These are phyloP conservation scores for Malassezia slooffiae DNA, from an alignment of 1,284 basidiomycete species.

Conservation along the genomic window DNA sequence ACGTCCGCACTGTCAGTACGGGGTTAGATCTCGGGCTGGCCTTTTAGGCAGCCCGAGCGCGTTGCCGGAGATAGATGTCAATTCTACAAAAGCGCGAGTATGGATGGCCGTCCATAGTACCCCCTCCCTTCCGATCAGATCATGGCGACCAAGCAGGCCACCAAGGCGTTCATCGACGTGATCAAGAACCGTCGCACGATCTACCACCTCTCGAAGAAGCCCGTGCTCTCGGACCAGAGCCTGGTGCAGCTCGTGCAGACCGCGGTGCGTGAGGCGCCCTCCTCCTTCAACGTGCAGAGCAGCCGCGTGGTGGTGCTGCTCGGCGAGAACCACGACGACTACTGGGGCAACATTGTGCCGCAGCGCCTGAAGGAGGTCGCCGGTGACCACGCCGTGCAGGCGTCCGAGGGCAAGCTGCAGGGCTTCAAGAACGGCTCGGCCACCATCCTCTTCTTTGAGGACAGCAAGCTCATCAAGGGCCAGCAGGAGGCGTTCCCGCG, in stretches of 20 bases:
- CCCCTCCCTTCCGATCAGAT: too few relatives aligned
- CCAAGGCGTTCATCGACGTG: conserved; percentile 20
- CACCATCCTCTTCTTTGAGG: conserved; percentile 50
- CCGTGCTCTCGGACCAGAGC: conserved; percentile 46
- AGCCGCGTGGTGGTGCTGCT: conserved; percentile 49
- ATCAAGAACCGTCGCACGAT: conserved; percentile 47
- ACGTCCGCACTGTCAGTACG: too few relatives aligned
- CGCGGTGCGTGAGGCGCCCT: conserved; percentile 49
- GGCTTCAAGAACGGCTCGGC: conserved; percentile 49
- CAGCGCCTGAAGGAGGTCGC: conserved; percentile 29
- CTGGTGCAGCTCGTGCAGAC: conserved; percentile 48
- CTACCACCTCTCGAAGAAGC: conserved; percentile 48
- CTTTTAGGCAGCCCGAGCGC: too few relatives aligned
- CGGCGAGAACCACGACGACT: conserved; percentile 47
- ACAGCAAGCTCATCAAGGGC: conserved; percentile 21
- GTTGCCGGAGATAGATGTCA: too few relatives aligned
- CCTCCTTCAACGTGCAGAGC: conserved; percentile 50
- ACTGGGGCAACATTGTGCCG: conserved; percentile 48
- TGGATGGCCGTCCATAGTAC: too few relatives aligned
- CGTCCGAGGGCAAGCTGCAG: conserved; percentile 31
- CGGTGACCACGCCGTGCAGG: conserved; percentile 21
- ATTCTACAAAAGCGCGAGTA: too few relatives aligned
- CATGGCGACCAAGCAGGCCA: conserved; percentile 17
- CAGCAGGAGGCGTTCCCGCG: conserved; percentile 47
- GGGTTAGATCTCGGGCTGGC: too few relatives aligned